These are phyloP conservation scores for Pleurozium schreberi DNA, from an alignment of 225 moss, liverwort and hornwort species.

Conservation along the genomic window DNA sequence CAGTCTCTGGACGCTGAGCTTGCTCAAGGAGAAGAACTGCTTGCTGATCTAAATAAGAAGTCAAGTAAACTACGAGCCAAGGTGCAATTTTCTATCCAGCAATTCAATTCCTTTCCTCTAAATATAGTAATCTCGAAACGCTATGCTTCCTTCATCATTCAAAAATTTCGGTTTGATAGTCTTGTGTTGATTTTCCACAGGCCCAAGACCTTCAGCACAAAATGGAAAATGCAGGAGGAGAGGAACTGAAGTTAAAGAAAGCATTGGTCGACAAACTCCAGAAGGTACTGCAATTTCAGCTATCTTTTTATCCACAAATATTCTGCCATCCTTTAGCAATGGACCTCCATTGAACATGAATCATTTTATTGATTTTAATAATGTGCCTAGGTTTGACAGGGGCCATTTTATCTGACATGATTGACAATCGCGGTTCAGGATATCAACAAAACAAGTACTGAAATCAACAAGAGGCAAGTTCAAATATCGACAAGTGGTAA, in stretches of 20 bases:
- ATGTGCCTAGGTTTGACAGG: background rate
- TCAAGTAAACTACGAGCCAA: conserved; percentile 74
- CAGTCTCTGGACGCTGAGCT: conserved; percentile 48
- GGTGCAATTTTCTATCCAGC: conserved; percentile 24
- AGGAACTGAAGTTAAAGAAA: conserved; percentile 74
- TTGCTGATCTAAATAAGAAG: conserved; percentile 47
- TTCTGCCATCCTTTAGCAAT: background rate
- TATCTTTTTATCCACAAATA: background rate
- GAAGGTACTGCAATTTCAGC: conserved; percentile 38
- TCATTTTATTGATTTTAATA: background rate
- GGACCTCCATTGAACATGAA: background rate
- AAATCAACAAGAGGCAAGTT: conserved; percentile 83
- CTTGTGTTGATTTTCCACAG: conserved; percentile 12
- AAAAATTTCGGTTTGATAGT: background rate
- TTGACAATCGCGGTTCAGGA: conserved; percentile 41
- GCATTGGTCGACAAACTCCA: conserved; percentile 63
- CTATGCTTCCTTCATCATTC: background rate
- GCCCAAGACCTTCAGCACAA: conserved; percentile 69
- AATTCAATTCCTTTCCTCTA: background rate
- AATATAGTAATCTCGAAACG: background rate
- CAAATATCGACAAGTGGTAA: conserved; percentile 65
- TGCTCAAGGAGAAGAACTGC: conserved; percentile 51
- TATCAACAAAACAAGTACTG: conserved; percentile 65
- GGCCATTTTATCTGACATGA: background rate
- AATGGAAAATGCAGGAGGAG: conserved; percentile 90